These are phyloP conservation scores for Lentinula raphanica DNA, from an alignment of 768 basidiomycete species.

Conservation along the genomic window DNA sequence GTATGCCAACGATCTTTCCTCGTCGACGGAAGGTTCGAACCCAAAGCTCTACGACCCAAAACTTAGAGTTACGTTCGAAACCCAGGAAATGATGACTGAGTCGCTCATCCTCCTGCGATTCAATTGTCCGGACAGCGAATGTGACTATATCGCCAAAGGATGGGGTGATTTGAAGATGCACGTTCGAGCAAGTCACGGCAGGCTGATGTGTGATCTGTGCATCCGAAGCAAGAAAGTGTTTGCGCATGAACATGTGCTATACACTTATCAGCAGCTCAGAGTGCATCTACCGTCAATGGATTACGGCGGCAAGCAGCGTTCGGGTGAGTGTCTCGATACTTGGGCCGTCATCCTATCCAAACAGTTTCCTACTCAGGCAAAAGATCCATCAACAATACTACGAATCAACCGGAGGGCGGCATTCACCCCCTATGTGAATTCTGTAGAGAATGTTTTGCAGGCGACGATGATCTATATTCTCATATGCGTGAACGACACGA, in stretches of 20 bases:
- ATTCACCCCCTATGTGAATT: constrained; percentile 81
- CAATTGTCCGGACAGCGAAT: constrained; percentile 86
- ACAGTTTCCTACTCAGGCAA: neutral
- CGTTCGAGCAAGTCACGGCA: constrained; percentile 66
- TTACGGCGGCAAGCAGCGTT: constrained; percentile 16
- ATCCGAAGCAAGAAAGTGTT: constrained; percentile 90
- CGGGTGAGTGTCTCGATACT: neutral
- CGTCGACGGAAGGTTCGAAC: constrained; percentile 11
- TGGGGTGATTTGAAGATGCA: constrained; percentile 92
- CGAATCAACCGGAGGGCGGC: constrained; percentile 55
- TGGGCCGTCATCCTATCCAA: neutral
- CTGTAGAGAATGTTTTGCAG: constrained; percentile 88
- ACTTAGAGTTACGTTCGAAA: constrained; percentile 82
- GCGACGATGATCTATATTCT: constrained; percentile 87
- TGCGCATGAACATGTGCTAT: constrained; percentile 88
- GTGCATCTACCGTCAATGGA: constrained; percentile 74
- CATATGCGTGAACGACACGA: constrained; percentile 95
- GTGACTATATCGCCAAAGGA: constrained; percentile 77
- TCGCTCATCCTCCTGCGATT: constrained; percentile 86
- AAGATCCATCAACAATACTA: constrained; percentile 9
- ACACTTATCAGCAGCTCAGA: constrained; percentile 57
- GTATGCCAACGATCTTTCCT: constrained; percentile 49
- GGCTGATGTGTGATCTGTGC: constrained; percentile 85
- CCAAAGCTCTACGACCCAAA: constrained; percentile 56
- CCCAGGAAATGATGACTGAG: constrained; percentile 91